A percentile compares a stretch with the other conserved stretches of the same genome.
Conservation (phyloP, 805 yeast species). For the Yarrowia porcina region DNA sequence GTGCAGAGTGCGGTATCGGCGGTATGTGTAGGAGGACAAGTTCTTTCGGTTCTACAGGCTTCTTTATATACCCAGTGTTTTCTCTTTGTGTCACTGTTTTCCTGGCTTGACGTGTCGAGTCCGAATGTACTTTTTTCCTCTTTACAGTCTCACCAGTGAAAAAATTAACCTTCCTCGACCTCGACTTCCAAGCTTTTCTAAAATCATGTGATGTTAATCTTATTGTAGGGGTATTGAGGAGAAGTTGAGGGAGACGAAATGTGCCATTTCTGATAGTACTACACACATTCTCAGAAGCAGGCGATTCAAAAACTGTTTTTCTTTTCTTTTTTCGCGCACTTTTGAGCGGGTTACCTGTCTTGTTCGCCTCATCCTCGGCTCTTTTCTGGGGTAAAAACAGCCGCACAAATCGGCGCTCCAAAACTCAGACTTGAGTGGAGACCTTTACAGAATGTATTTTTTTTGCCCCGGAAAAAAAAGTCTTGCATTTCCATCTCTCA, state of each 20-base stretch:
- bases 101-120: neutral
- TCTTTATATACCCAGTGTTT: neutral
- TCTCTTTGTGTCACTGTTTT: neutral
- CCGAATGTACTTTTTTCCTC: neutral
- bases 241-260: too few relatives aligned
- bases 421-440: neutral
- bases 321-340: neutral
- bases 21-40: neutral
- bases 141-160: neutral
- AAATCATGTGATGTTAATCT: neutral
- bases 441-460: neutral
- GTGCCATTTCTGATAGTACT: neutral
- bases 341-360: neutral
- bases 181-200: conserved; percentile 13
- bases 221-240: neutral
- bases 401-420: neutral
- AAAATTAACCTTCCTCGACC: neutral
- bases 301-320: neutral
- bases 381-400: conserved; percentile 14
- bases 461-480: neutral
- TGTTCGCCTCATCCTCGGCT: neutral
- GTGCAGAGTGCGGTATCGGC: conserved; percentile 13
- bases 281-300: neutral
- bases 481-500: too few relatives aligned
- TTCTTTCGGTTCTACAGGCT: neutral